phyloP scores from a whole-genome alignment of 2,329 filamentous ascomycete species.

The Aciculosporium take region DNA sequence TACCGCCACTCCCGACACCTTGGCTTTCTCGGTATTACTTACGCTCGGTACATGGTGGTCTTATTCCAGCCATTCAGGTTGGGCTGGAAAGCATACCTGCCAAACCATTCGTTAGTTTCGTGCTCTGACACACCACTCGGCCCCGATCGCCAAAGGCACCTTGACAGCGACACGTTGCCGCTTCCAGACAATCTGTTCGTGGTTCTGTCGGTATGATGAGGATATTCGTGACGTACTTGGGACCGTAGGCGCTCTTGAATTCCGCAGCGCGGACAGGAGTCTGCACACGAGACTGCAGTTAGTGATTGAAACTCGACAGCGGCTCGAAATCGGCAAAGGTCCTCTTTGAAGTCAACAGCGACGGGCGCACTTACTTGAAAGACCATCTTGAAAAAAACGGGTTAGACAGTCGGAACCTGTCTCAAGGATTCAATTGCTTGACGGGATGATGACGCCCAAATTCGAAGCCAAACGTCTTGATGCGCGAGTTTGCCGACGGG shows the following conservation, averaged over 20 bases:
- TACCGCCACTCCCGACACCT: neutral
- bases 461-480: slow-evolving; percentile 9
- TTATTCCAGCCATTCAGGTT: slow-evolving; percentile 34
- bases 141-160: neutral
- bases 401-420: slow-evolving; percentile 16
- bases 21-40: slow-evolving; percentile 21
- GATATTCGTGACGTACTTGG: slow-evolving; percentile 38
- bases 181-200: neutral
- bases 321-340: neutral
- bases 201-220: neutral
- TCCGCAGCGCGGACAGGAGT: slow-evolving; percentile 30
- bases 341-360: neutral
- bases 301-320: slow-evolving; percentile 11
- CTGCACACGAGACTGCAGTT: slow-evolving; percentile 21
- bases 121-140: neutral
- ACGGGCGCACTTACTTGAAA: slow-evolving; percentile 20
- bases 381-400: slow-evolving; percentile 25
- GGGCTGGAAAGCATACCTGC: slow-evolving; percentile 45
- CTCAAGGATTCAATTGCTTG: slow-evolving; percentile 23
- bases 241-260: slow-evolving; percentile 51
- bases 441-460: slow-evolving; percentile 7
- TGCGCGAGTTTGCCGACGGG: slow-evolving; percentile 23
- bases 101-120: slow-evolving; percentile 15
- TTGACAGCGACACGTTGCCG: neutral
- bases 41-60: slow-evolving; percentile 36